These are phyloP conservation scores for Arthrinium puccinioides DNA, from an alignment of 2,329 filamentous ascomycete genomes.

Conservation along the genomic window DNA sequence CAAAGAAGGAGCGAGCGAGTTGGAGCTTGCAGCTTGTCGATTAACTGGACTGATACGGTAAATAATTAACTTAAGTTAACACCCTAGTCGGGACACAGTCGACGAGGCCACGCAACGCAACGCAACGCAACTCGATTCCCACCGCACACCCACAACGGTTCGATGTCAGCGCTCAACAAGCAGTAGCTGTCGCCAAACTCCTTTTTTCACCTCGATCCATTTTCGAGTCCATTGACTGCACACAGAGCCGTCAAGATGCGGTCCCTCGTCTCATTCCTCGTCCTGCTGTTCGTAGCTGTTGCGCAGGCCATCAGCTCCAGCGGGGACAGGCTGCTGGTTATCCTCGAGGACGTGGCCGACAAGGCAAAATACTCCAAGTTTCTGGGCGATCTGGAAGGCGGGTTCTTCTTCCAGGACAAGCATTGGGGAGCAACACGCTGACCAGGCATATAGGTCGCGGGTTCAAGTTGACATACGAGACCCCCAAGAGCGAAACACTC, in stretches of 20 bases:
- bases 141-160: too few relatives aligned
- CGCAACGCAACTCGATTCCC: too few relatives aligned
- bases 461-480: constrained; percentile 73
- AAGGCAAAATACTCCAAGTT: constrained; percentile 77
- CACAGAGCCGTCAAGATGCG: constrained; percentile 50
- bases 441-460: constrained; percentile 57
- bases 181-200: constrained; percentile 2
- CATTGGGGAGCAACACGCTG: not conserved
- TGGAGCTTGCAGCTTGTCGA: too few relatives aligned
- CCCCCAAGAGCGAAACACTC: constrained; percentile 72
- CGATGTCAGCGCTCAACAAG: constrained; percentile 3
- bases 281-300: constrained; percentile 58
- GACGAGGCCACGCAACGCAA: too few relatives aligned
- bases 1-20: too few relatives aligned
- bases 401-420: too few relatives aligned
- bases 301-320: constrained; percentile 72
- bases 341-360: constrained; percentile 76
- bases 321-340: constrained; percentile 74
- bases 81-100: too few relatives aligned
- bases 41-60: too few relatives aligned
- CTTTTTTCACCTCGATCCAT: not conserved
- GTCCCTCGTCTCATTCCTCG: constrained; percentile 63
- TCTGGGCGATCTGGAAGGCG: constrained; percentile 64
- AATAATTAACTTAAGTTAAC: too few relatives aligned
- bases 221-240: not conserved